Percentiles rank a stretch among this genome's conserved stretches.
phyloP scores from a whole-genome alignment of 495 filamentous ascomycete genomes.

The Jackrogersella minutella region DNA sequence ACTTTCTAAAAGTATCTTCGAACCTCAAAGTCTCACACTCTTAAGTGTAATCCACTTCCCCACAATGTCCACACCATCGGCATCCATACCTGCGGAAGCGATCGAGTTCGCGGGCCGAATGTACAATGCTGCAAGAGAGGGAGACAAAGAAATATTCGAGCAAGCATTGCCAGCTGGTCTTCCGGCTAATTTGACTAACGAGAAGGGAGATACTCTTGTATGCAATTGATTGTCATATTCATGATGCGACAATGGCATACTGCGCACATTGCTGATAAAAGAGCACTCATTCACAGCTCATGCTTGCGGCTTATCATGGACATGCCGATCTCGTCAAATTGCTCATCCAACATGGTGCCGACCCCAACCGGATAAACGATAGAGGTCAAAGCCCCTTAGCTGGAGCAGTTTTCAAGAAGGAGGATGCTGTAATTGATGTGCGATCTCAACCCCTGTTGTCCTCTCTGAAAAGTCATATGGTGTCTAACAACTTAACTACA shows the following conservation, averaged over 20 bases:
- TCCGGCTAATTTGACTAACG: constrained; percentile 63
- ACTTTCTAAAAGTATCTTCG: background rate
- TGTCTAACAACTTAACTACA: background rate
- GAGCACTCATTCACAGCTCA: constrained; percentile 48
- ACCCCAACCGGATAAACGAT: constrained; percentile 63
- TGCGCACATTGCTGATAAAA: background rate
- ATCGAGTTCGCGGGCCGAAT: constrained; percentile 60
- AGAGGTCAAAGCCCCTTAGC: constrained; percentile 62
- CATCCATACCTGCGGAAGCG: constrained; percentile 55
- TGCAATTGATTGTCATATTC: constrained; percentile 14
- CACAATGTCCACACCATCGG: constrained; percentile 24
- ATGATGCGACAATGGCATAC: too few relatives aligned
- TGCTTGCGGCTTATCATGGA: constrained; percentile 66
- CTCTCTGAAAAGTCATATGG: background rate
- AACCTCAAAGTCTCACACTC: background rate
- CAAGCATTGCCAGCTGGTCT: constrained; percentile 61
- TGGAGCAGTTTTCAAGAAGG: constrained; percentile 65
- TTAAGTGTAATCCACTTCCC: background rate
- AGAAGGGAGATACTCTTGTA: constrained; percentile 64
- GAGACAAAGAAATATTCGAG: constrained; percentile 56
- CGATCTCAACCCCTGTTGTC: too few relatives aligned
- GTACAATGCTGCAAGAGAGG: constrained; percentile 61
- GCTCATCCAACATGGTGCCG: constrained; percentile 58
- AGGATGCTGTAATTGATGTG: constrained; percentile 58
- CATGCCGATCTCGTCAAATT: constrained; percentile 60